Evolutionary conservation across 2,329 filamentous ascomycete genomes (phyloP).

Genomic region (Rutstroemia sydowiana): DNA sequence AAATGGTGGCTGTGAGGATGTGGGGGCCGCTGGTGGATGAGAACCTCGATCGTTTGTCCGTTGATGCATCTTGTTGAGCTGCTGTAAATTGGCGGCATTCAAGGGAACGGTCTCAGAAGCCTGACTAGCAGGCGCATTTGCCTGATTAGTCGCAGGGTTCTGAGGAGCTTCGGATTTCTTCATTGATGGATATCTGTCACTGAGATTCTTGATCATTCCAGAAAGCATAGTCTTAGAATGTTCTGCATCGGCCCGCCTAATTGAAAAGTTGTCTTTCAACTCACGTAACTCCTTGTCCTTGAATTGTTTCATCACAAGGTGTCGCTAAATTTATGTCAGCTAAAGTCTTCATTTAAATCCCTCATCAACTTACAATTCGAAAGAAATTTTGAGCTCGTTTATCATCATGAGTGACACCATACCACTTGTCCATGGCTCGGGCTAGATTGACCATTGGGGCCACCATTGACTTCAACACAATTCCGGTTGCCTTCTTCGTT

Average conservation of each 20-base stretch:
- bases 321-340: slow-evolving; percentile 40
- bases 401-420: slow-evolving; percentile 26
- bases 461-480: slow-evolving; percentile 15
- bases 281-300: slow-evolving; percentile 38
- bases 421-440: slow-evolving; percentile 25
- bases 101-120: slow-evolving; percentile 18
- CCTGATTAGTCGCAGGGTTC: slow-evolving; percentile 14
- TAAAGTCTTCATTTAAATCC: neutral
- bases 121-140: slow-evolving; percentile 10
- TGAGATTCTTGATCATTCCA: slow-evolving; percentile 45
- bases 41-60: slow-evolving; percentile 39
- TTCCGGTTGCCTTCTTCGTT: slow-evolving; percentile 17
- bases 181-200: slow-evolving; percentile 25
- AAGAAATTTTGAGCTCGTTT: slow-evolving; percentile 24
- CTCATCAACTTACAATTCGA: slow-evolving; percentile 27
- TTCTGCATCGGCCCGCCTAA: slow-evolving; percentile 45
- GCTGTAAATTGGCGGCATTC: slow-evolving; percentile 30
- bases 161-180: slow-evolving; percentile 22
- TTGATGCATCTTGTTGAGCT: slow-evolving; percentile 39
- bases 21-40: slow-evolving; percentile 50
- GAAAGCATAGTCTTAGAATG: slow-evolving; percentile 41
- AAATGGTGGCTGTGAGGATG: slow-evolving; percentile 49
- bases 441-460: slow-evolving; percentile 21
- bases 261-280: slow-evolving; percentile 43
- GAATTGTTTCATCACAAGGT: slow-evolving; percentile 47